A percentile compares a stretch with the other conserved stretches of the same genome.
Conservation (phyloP, 495 filamentous ascomycete species). For the Margaritispora aquatica region DNA sequence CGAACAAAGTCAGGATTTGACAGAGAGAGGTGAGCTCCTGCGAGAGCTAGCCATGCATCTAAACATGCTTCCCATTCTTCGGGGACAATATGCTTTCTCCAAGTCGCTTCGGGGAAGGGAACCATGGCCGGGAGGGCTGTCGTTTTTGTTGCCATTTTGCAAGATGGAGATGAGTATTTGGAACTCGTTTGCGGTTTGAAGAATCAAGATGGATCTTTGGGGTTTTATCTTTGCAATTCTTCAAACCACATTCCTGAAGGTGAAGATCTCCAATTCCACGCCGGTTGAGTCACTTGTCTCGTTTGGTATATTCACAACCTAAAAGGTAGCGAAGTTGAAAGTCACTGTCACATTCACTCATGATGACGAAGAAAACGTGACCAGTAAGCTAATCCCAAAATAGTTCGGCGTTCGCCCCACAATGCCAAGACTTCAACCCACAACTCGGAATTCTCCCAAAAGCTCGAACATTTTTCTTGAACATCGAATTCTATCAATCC, state of each 20-base stretch:
- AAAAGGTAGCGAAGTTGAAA: too few relatives aligned
- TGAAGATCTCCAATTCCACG: too few relatives aligned
- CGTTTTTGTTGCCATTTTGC: neutral
- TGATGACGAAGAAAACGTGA: neutral
- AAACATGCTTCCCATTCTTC: constrained; percentile 74
- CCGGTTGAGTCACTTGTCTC: constrained; percentile 11
- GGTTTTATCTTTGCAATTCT: neutral
- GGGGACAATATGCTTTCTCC: constrained; percentile 57
- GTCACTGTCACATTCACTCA: neutral
- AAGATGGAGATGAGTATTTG: neutral
- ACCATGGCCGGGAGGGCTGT: constrained; percentile 58
- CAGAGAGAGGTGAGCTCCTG: constrained; percentile 55
- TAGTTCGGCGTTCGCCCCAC: constrained; percentile 4
- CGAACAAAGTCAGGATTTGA: constrained; percentile 44
- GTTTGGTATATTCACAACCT: too few relatives aligned
- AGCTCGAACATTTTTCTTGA: constrained; percentile 8
- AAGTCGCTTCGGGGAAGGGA: constrained; percentile 62
- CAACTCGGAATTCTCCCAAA: constrained; percentile 9
- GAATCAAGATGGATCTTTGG: too few relatives aligned
- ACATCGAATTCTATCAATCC: constrained; percentile 2
- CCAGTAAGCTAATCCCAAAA: neutral
- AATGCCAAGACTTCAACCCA: constrained; percentile 38
- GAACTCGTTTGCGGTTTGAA: neutral
- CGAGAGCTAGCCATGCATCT: constrained; percentile 66
- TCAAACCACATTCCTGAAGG: too few relatives aligned